Conservation (phyloP, 2,329 filamentous ascomycete genomes). For the Chrysosporium keratinophilum region DNA sequence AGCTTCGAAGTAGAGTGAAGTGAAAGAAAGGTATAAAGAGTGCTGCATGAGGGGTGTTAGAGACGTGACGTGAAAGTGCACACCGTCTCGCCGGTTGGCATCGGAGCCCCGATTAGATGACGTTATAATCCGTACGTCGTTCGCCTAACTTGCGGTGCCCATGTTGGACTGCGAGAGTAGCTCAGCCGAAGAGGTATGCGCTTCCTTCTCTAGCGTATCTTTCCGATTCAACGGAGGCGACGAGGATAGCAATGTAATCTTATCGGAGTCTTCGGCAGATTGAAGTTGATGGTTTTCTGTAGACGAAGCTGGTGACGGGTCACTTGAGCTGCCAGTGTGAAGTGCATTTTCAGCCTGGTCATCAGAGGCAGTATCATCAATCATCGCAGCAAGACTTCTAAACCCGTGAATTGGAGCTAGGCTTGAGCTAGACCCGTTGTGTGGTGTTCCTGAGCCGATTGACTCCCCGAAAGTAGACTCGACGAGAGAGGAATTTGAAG, state of each 20-base stretch:
- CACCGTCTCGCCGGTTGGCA: too few relatives aligned
- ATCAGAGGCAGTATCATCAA: slow-evolving; percentile 52
- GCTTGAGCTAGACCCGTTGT: slow-evolving; percentile 41
- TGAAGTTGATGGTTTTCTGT: not conserved
- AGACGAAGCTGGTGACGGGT: not conserved
- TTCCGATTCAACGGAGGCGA: slow-evolving; percentile 2
- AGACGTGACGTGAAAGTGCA: too few relatives aligned
- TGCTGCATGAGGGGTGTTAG: not conserved
- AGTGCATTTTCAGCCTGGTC: slow-evolving; percentile 29
- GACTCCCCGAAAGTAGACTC: slow-evolving; percentile 46
- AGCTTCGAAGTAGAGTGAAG: not conserved
- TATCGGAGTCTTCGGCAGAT: not conserved
- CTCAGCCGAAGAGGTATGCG: slow-evolving; percentile 11
- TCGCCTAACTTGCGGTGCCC: not conserved
- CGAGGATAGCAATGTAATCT: not conserved
- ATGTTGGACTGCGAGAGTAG: slow-evolving; percentile 5
- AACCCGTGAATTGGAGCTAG: slow-evolving; percentile 87
- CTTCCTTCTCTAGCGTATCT: slow-evolving; percentile 11
- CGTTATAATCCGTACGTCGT: not conserved
- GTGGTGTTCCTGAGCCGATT: slow-evolving; percentile 41
- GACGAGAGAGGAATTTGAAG: slow-evolving; percentile 63
- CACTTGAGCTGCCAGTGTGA: not conserved
- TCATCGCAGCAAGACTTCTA: slow-evolving; percentile 71
- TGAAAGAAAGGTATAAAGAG: not conserved
- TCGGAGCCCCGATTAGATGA: too few relatives aligned